These are phyloP conservation scores for Trichophyton simii DNA, from an alignment of 2,329 filamentous ascomycete species.

Conservation along the genomic window DNA sequence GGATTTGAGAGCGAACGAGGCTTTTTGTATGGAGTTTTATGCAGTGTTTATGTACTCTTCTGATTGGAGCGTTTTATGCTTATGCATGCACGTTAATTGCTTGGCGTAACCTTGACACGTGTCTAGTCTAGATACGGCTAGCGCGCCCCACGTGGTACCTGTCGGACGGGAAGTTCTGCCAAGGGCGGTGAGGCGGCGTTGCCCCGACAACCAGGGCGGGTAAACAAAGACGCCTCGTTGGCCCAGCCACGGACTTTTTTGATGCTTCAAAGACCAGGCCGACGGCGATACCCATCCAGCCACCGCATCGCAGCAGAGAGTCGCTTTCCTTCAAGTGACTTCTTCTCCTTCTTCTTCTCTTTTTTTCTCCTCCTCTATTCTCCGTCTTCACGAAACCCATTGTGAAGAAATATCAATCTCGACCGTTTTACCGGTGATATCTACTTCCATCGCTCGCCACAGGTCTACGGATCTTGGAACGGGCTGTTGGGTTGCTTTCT, in stretches of 20 bases:
- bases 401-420: not conserved
- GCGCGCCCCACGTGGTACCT: not conserved
- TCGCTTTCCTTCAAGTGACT: not conserved
- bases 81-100: not conserved
- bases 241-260: slow-evolving; percentile 26
- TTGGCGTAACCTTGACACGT: not conserved
- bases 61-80: not conserved
- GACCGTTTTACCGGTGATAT: not conserved
- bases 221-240: slow-evolving; percentile 30
- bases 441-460: not conserved
- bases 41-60: not conserved
- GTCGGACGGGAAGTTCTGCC: slow-evolving; percentile 13
- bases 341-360: not conserved
- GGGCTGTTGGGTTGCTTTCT: not conserved
- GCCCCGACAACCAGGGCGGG: slow-evolving; percentile 22
- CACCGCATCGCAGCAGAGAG: slow-evolving; percentile 1
- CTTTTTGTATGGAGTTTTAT: not conserved
- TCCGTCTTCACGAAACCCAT: not conserved
- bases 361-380: not conserved
- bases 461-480: not conserved
- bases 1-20: too few species aligned
- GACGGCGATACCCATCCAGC: slow-evolving; percentile 5
- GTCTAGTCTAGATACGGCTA: not conserved
- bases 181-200: slow-evolving; percentile 17
- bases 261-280: not conserved